Evolutionary conservation across 163 green algal genomes (phyloP).

Genomic region (Smithsoniella earleae): DNA sequence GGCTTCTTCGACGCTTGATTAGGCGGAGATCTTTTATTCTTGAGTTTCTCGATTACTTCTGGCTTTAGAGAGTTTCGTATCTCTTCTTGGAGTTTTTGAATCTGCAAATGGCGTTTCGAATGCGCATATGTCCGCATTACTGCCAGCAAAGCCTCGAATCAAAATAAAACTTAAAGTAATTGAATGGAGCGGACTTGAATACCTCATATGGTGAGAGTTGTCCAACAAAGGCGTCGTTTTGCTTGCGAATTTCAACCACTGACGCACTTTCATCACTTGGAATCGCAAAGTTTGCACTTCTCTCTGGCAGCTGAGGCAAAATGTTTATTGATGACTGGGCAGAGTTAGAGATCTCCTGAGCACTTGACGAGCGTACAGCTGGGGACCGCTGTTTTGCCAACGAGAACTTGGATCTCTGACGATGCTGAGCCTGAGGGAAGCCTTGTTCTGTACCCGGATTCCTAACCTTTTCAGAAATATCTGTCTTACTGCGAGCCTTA

Average conservation of each 20-base stretch:
- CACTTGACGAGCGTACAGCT: neutral
- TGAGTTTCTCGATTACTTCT: neutral
- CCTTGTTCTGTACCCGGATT: neutral
- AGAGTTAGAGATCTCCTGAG: neutral
- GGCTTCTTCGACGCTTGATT: neutral
- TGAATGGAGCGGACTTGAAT: too few species aligned
- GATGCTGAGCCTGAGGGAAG: constrained; percentile 13
- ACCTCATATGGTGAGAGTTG: neutral
- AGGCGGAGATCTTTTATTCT: neutral
- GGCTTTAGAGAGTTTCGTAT: constrained; percentile 13
- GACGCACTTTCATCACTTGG: too few species aligned
- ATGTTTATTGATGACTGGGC: neutral
- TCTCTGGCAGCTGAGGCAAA: neutral
- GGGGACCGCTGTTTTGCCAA: neutral
- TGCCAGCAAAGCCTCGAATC: neutral
- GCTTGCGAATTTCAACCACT: neutral
- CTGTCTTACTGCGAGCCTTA: neutral
- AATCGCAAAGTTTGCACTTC: too few species aligned
- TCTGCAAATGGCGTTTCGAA: too few species aligned
- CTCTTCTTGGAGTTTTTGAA: constrained; percentile 8
- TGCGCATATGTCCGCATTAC: too few species aligned
- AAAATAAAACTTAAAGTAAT: neutral
- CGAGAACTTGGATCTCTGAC: constrained; percentile 6
- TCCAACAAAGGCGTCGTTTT: neutral
- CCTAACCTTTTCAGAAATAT: neutral